Conservation (phyloP, 345 rosid species). For the Brassica cretica region DNA sequence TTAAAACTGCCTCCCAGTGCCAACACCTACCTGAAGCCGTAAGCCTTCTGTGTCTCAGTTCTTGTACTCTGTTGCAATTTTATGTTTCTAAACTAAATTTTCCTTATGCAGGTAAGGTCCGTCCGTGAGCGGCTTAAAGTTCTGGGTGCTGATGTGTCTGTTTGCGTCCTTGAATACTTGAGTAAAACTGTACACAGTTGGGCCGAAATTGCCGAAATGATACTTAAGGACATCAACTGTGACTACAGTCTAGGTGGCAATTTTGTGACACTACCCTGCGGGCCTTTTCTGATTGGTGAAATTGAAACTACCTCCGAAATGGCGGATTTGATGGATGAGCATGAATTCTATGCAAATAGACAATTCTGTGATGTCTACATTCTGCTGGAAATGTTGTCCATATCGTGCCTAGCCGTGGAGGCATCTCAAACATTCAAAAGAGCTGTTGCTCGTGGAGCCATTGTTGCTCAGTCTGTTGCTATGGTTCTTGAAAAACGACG, state of each 20-base stretch:
- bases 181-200: slow-evolving; percentile 87
- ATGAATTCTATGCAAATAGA: slow-evolving; percentile 45
- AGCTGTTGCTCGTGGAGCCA: slow-evolving; percentile 84
- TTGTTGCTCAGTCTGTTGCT: slow-evolving; percentile 72
- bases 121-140: slow-evolving; percentile 79
- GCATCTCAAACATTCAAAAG: slow-evolving; percentile 91
- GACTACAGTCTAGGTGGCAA: slow-evolving; percentile 65
- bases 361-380: slow-evolving; percentile 86
- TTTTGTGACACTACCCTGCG: slow-evolving; percentile 49
- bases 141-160: slow-evolving; percentile 80
- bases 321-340: slow-evolving; percentile 56
- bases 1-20: slow-evolving; percentile 89
- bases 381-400: slow-evolving; percentile 88
- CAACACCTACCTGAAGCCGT: slow-evolving; percentile 93
- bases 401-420: slow-evolving; percentile 82
- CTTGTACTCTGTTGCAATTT: background rate
- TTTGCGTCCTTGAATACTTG: slow-evolving; percentile 76
- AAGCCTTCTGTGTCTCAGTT: slow-evolving; percentile 36
- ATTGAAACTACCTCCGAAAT: slow-evolving; percentile 57
- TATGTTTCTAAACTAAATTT: slow-evolving; percentile 30
- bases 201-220: slow-evolving; percentile 80
- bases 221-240: slow-evolving; percentile 78
- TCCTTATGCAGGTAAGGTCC: slow-evolving; percentile 65
- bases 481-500: slow-evolving; percentile 86
- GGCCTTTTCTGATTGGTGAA: slow-evolving; percentile 66